phyloP scores from a whole-genome alignment of 1,284 basidiomycete genomes.

The Apiotrichum sp. region DNA sequence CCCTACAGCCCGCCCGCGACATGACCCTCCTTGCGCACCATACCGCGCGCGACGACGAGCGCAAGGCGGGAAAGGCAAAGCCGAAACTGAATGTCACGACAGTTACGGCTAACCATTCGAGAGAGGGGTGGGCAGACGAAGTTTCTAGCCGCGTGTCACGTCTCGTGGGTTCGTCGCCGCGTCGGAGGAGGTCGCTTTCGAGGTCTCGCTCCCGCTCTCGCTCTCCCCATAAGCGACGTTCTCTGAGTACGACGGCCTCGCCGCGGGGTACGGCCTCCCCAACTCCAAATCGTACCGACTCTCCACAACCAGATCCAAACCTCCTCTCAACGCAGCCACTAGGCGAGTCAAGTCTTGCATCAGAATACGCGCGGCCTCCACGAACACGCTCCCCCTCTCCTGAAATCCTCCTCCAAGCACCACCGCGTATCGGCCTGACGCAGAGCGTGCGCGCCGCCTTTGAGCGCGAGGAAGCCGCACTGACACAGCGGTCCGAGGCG shows the following conservation, averaged over 20 bases:
- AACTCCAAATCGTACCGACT: neutral
- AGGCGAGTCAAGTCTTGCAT: constrained; percentile 30
- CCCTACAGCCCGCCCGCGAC: constrained; percentile 14
- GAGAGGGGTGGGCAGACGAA: constrained; percentile 29
- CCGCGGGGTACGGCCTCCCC: constrained; percentile 1
- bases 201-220: neutral
- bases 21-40: constrained; percentile 9
- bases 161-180: constrained; percentile 19
- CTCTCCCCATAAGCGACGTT: constrained; percentile 1
- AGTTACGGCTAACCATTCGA: constrained; percentile 24
- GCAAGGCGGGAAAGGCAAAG: neutral
- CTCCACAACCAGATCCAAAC: neutral
- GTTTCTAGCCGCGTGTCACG: constrained; percentile 22
- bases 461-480: constrained; percentile 2
- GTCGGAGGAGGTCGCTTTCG: neutral
- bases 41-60: constrained; percentile 1
- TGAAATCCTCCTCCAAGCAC: constrained; percentile 11
- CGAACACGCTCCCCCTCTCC: neutral
- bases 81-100: constrained; percentile 18
- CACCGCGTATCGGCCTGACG: constrained; percentile 12
- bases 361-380: constrained; percentile 17
- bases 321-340: constrained; percentile 35
- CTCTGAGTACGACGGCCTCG: neutral
- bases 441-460: constrained; percentile 8
- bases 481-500: neutral